Conservation (phyloP, 2,329 filamentous ascomycete species). For the Endocalyx cinctus region DNA sequence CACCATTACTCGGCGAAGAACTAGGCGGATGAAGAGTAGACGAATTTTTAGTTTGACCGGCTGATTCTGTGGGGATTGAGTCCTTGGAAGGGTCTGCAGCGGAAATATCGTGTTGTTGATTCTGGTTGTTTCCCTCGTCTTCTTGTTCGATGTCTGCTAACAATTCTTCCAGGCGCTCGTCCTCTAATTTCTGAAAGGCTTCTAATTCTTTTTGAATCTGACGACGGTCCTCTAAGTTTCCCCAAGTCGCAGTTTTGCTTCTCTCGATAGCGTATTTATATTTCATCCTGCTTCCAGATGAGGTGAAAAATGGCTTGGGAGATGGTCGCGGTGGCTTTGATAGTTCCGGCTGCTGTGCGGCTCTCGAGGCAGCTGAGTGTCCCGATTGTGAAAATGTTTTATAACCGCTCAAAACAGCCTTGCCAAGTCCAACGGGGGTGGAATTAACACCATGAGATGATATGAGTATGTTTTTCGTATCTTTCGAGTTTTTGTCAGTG, state of each 20-base stretch:
- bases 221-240: slow-evolving; percentile 14
- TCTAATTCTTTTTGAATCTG: slow-evolving; percentile 17
- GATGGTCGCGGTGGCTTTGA: slow-evolving; percentile 13
- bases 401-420: background rate
- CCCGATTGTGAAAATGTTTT: no score
- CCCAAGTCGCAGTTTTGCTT: slow-evolving; percentile 26
- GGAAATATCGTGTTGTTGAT: no score
- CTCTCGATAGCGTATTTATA: slow-evolving; percentile 25
- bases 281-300: slow-evolving; percentile 22
- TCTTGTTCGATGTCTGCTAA: slow-evolving; percentile 8
- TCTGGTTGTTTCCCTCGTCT: no score
- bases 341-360: background rate
- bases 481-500: background rate
- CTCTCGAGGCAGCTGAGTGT: background rate
- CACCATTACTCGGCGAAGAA: no score
- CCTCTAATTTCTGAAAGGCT: slow-evolving; percentile 14
- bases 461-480: no score
- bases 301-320: slow-evolving; percentile 30
- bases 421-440: background rate
- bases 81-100: no score
- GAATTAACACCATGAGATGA: no score
- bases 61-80: no score
- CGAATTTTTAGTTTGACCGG: no score
- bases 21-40: no score
- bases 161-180: slow-evolving; percentile 12